phyloP scores from a whole-genome alignment of 768 basidiomycete species.

The Leccinum broughii region DNA sequence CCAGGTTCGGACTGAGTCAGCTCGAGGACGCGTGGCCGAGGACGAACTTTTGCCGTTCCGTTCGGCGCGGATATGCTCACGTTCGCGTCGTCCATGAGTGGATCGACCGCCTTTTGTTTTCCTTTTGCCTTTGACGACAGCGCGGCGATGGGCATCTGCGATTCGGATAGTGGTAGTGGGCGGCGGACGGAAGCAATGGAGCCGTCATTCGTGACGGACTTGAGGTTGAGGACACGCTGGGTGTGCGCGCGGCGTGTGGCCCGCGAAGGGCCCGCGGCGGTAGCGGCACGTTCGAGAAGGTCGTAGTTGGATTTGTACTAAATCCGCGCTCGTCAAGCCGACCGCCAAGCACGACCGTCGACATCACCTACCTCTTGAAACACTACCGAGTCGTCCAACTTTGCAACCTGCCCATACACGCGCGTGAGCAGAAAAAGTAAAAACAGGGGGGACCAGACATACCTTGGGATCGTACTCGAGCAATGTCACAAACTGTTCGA shows the following conservation, averaged over 20 bases:
- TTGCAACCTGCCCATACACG: slow-evolving; percentile 55
- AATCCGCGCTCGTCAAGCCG: slow-evolving; percentile 1
- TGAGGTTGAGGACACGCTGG: slow-evolving; percentile 50
- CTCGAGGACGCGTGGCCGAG: slow-evolving; percentile 8
- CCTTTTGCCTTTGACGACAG: slow-evolving; percentile 33
- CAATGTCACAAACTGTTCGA: slow-evolving; percentile 78
- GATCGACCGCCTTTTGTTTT: slow-evolving; percentile 32
- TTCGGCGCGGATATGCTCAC: slow-evolving; percentile 15
- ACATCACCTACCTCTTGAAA: slow-evolving; percentile 62
- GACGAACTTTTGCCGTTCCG: slow-evolving; percentile 11
- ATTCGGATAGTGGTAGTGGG: slow-evolving; percentile 3
- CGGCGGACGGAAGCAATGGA: slow-evolving; percentile 7
- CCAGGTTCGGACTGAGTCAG: slow-evolving; percentile 6
- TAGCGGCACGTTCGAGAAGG: slow-evolving; percentile 49
- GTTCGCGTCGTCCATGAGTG: slow-evolving; percentile 8
- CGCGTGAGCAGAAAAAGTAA: background rate
- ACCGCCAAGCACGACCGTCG: background rate
- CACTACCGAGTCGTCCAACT: slow-evolving; percentile 68
- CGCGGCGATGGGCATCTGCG: background rate
- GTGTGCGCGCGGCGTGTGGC: slow-evolving; percentile 60
- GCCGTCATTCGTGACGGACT: slow-evolving; percentile 22
- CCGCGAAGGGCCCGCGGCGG: slow-evolving; percentile 50
- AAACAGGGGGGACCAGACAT: background rate
- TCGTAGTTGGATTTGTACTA: slow-evolving; percentile 66
- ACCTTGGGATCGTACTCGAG: slow-evolving; percentile 70